Evolutionary conservation across 805 yeast species (phyloP), one percentile per base, ranked within the genome.

Genomic region (Metschnikowia peoriensis): DNA sequence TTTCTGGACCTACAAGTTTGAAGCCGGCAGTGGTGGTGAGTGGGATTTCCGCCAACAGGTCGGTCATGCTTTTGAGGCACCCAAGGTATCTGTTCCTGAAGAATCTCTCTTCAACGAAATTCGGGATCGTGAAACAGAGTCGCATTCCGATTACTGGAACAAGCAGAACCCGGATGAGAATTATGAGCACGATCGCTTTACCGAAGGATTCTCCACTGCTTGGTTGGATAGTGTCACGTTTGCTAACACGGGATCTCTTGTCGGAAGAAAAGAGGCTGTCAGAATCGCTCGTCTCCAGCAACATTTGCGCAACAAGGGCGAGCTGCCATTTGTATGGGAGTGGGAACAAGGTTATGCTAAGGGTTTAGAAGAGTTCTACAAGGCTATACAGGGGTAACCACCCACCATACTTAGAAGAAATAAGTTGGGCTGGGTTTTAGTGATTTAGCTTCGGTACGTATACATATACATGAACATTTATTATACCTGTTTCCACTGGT

Each of bases 1-100:
- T 68, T 93, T 94, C 69, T 93, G 98, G 98, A 88, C 97, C 1
- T 88, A 72, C 67, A 89, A 90, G 69, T 92, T 92, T 64, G 82
- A 86, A 65, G 77, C 83, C 52, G 97, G 97, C 1, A 86, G 85
- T 63, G 97, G 97, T 41, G 98, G 98, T 14, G 97, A 90, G 70
- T 93, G 98, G 98, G 97, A 94, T 46, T 86, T 89, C 69, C 77
- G 79, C 27, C 88, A 90, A 38, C 89, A 88, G 91, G 72, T 78
- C 17, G 83, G 85, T 22, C 70, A 71, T 48, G 60, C 62, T 6
- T 67, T 72, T 39, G 46, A 49, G 12, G 52, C 62, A 3, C 61
- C 66, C 38, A 57, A 56, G 35, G 62, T 63, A 22, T 52, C 59
- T 3, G 42, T 71, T 1, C 85, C 86, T 1, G 68, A 66, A 22